Percentiles rank a stretch among this genome's conserved stretches.
phyloP scores from a whole-genome alignment of 2,329 filamentous ascomycete genomes.

The Exophiala phaeomuriformis region DNA sequence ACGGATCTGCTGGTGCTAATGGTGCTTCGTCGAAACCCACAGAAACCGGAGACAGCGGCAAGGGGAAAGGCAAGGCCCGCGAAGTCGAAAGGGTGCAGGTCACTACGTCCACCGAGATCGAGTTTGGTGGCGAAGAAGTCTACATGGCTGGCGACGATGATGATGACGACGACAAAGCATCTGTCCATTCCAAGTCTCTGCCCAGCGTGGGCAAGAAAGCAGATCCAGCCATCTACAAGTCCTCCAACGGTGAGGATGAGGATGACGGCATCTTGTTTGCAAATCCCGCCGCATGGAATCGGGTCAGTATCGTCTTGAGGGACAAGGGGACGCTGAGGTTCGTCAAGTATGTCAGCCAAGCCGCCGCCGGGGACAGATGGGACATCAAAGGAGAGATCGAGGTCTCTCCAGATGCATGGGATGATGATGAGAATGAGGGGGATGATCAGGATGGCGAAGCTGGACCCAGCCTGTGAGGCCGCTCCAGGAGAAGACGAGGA shows the following conservation, averaged over 20 bases:
- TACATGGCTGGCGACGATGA: slow-evolving; percentile 79
- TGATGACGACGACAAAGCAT: slow-evolving; percentile 49
- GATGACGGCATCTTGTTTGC: slow-evolving; percentile 68
- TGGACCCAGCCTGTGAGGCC: no score
- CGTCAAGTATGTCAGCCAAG: slow-evolving; percentile 86
- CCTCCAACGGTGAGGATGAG: slow-evolving; percentile 51
- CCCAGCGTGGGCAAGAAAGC: slow-evolving; percentile 32
- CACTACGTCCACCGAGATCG: slow-evolving; percentile 11
- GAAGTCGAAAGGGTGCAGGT: slow-evolving; percentile 34
- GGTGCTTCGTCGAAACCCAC: slow-evolving; percentile 15
- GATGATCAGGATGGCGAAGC: slow-evolving; percentile 19
- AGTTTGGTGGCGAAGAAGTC: slow-evolving; percentile 51
- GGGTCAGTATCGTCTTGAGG: slow-evolving; percentile 78
- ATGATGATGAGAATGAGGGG: slow-evolving; percentile 21
- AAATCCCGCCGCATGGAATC: slow-evolving; percentile 74
- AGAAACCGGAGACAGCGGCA: slow-evolving; percentile 30
- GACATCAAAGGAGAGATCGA: slow-evolving; percentile 73
- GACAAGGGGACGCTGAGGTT: slow-evolving; percentile 84
- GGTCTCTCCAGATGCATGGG: slow-evolving; percentile 22
- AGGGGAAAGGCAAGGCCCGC: slow-evolving; percentile 31
- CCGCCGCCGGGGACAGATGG: slow-evolving; percentile 83
- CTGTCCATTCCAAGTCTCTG: slow-evolving; percentile 25
- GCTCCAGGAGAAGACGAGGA: slow-evolving; percentile 12
- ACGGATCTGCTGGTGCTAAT: background rate
- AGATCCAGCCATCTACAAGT: slow-evolving; percentile 83